Conservation (phyloP, 2,329 filamentous ascomycete genomes). For the Dactylellina drechsleri region DNA sequence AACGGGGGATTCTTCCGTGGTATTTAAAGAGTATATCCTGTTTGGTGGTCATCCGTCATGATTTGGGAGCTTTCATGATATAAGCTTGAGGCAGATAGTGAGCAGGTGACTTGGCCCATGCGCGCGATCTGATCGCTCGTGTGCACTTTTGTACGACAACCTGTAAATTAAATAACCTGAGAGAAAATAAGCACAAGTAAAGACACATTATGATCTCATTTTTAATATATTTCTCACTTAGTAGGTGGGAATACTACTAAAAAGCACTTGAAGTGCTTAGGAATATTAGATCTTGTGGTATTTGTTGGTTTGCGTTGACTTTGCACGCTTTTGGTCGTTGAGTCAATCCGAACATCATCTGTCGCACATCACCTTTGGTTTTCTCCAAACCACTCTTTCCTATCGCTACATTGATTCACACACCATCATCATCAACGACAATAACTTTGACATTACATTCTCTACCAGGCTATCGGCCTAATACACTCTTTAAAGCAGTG, state of each 20-base stretch:
- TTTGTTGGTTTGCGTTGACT: too few relatives aligned
- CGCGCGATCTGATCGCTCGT: slow-evolving; percentile 1
- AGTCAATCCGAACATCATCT: neutral
- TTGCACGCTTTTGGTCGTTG: too few relatives aligned
- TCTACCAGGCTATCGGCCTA: neutral
- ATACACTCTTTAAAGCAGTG: slow-evolving; percentile 6
- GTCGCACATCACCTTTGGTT: too few relatives aligned
- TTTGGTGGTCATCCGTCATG: neutral
- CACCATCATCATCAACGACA: neutral
- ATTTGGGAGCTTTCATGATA: neutral
- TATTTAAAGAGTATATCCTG: neutral
- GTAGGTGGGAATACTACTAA: too few relatives aligned
- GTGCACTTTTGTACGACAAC: slow-evolving; percentile 10
- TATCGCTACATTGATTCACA: neutral
- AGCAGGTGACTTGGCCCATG: slow-evolving; percentile 25
- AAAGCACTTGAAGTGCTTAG: too few relatives aligned
- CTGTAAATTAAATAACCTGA: too few relatives aligned
- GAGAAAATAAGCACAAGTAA: too few relatives aligned
- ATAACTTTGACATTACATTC: neutral
- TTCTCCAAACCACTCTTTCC: neutral
- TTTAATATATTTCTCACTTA: too few relatives aligned
- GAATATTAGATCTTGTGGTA: too few relatives aligned
- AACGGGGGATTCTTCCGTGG: neutral
- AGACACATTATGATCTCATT: too few relatives aligned
- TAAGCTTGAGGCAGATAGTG: neutral